phyloP scores from a whole-genome alignment of 495 filamentous ascomycete species.

The Xylaria castorea region DNA sequence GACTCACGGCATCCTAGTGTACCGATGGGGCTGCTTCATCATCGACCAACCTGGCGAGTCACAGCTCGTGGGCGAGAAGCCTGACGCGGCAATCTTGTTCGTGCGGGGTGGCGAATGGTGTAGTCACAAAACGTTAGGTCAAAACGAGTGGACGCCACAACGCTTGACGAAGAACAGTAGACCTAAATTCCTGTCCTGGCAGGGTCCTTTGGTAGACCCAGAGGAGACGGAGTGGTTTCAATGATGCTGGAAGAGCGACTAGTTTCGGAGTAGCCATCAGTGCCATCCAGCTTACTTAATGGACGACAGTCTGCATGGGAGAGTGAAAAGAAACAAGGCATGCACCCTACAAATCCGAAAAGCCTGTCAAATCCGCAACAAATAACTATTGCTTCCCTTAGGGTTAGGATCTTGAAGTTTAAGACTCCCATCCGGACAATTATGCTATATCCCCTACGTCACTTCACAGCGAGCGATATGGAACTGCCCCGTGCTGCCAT shows the following conservation, averaged over 20 bases:
- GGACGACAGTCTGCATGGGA: not conserved
- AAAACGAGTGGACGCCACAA: constrained; percentile 2
- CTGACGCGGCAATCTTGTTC: constrained; percentile 14
- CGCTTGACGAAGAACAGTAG: constrained; percentile 1
- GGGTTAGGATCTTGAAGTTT: not conserved
- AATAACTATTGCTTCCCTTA: no score
- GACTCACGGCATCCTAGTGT: not conserved
- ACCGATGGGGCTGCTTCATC: constrained; percentile 21
- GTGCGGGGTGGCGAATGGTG: constrained; percentile 12
- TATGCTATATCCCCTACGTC: no score
- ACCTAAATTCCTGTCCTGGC: constrained; percentile 20
- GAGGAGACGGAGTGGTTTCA: constrained; percentile 15
- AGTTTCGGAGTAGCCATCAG: not conserved
- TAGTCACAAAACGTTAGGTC: not conserved
- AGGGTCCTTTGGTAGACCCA: constrained; percentile 16
- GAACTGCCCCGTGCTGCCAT: not conserved
- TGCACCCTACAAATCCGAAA: not conserved
- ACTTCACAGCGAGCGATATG: no score
- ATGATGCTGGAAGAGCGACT: not conserved
- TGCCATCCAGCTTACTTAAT: not conserved
- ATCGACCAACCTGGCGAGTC: constrained; percentile 2
- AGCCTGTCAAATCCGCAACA: no score
- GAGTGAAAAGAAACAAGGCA: not conserved
- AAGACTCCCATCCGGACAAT: no score
- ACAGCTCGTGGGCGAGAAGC: constrained; percentile 1